phyloP scores from a whole-genome alignment of 257 asterid genomes.

The Cruciata laevipes region DNA sequence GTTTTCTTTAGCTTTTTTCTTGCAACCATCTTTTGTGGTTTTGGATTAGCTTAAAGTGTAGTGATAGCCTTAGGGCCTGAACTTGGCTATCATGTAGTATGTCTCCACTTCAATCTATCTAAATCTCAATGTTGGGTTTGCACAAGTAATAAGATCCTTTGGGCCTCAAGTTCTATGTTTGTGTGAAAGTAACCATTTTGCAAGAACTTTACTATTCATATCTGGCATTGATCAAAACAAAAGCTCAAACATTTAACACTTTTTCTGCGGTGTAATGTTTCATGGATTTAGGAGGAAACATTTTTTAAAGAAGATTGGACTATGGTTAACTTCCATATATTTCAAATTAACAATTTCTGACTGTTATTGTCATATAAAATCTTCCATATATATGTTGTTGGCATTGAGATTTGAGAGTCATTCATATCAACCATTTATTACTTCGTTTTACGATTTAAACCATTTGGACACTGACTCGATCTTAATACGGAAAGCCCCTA shows the following conservation, averaged over 20 bases:
- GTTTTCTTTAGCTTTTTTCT: conserved; percentile 15
- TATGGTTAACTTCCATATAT: not conserved
- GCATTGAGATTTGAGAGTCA: not conserved
- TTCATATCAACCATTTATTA: not conserved
- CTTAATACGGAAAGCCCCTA: not conserved
- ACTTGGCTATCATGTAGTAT: conserved; percentile 8
- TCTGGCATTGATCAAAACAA: not conserved
- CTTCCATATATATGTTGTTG: too few relatives aligned
- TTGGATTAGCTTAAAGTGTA: not conserved
- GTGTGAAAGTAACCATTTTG: not conserved
- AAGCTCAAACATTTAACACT: not conserved
- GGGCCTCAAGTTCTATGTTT: not conserved
- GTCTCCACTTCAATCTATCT: conserved; percentile 2
- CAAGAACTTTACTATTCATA: not conserved
- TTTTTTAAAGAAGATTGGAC: too few relatives aligned
- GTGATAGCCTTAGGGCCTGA: not conserved
- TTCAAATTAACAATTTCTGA: not conserved
- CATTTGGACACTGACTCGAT: not conserved
- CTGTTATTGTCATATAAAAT: not conserved
- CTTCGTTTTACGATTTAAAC: not conserved
- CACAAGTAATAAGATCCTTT: not conserved
- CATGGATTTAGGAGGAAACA: not conserved
- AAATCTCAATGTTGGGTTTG: not conserved
- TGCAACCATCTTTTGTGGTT: not conserved
- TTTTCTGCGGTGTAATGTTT: not conserved